A percentile compares a stretch with the other conserved stretches of the same genome.
Conservation (phyloP, 495 filamentous ascomycete species). For the Xylaria intraflava region DNA sequence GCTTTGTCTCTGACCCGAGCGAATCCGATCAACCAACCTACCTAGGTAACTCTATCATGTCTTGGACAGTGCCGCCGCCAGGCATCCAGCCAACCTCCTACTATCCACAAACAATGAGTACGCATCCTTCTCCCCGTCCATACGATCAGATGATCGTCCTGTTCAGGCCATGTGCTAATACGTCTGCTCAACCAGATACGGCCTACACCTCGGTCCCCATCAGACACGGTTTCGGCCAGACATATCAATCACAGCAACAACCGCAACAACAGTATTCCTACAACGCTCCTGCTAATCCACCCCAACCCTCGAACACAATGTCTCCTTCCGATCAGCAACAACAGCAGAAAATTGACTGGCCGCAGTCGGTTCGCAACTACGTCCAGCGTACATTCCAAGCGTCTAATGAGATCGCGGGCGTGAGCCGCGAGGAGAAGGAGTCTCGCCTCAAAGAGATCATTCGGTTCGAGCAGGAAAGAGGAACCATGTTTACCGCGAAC, state of each 20-base stretch:
- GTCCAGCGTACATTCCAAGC: conserved; percentile 78
- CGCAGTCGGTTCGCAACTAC: conserved; percentile 68
- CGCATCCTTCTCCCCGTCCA: conserved; percentile 6
- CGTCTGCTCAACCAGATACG: conserved; percentile 22
- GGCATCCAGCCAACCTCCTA: conserved; percentile 28
- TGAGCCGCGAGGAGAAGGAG: conserved; percentile 66
- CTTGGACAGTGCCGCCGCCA: conserved; percentile 29
- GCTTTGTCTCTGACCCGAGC: background rate
- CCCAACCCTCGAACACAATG: conserved; percentile 19
- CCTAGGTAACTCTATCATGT: conserved; percentile 15
- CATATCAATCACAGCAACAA: conserved; percentile 28
- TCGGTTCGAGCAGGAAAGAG: conserved; percentile 63
- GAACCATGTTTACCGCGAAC: conserved; percentile 62
- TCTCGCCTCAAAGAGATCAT: conserved; percentile 80
- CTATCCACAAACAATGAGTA: conserved; percentile 24
- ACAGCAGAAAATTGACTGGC: conserved; percentile 65
- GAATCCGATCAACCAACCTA: background rate
- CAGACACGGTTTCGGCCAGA: conserved; percentile 38
- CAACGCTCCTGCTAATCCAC: conserved; percentile 24
- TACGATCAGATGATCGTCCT: background rate
- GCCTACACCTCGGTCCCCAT: conserved; percentile 49
- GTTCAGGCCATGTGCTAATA: conserved; percentile 18
- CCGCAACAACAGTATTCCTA: conserved; percentile 28
- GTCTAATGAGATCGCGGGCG: conserved; percentile 58
- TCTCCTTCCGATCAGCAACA: conserved; percentile 22